Evolutionary conservation across 306 rosid species (phyloP).

Genomic region (Lathyrus tuberosus): DNA sequence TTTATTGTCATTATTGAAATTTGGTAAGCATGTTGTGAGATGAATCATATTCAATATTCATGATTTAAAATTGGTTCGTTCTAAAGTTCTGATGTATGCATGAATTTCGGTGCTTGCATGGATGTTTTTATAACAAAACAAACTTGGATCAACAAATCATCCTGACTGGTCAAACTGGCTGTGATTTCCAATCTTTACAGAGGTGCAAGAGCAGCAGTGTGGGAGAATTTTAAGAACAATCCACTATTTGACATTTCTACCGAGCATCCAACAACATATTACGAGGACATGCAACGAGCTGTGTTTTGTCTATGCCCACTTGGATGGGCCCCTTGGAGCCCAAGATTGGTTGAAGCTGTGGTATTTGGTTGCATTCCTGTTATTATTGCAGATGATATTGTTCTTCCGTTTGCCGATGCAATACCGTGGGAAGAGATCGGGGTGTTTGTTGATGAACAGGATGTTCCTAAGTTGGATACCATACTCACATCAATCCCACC

Average conservation of each 20-base stretch:
- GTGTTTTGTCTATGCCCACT: conserved; percentile 95
- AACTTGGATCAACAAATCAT: conserved; percentile 18
- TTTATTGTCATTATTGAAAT: conserved; percentile 9
- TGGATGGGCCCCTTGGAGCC: conserved; percentile 99
- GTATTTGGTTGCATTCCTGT: conserved; percentile 97
- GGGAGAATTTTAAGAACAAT: conserved; percentile 97
- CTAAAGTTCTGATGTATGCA: neutral
- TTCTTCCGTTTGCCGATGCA: conserved; percentile 95
- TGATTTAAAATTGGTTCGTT: conserved; percentile 15
- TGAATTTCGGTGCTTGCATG: conserved; percentile 13
- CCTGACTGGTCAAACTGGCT: conserved; percentile 5
- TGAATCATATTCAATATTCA: neutral
- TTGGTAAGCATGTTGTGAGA: conserved; percentile 5
- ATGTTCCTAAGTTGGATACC: conserved; percentile 84
- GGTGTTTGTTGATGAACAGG: conserved; percentile 79
- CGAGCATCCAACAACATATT: conserved; percentile 89
- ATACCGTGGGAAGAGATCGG: conserved; percentile 99
- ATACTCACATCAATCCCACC: conserved; percentile 85
- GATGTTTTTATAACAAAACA: conserved; percentile 18
- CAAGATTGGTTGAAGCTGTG: conserved; percentile 94
- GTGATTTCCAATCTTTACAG: conserved; percentile 47
- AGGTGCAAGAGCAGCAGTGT: conserved; percentile 94
- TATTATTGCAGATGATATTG: conserved; percentile 93
- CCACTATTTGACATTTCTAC: conserved; percentile 95
- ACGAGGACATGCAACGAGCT: conserved; percentile 98